Evolutionary conservation across 345 rosid species (phyloP), one percentile per base, ranked within the genome.

Genomic region (Schrenkiella parvula): DNA sequence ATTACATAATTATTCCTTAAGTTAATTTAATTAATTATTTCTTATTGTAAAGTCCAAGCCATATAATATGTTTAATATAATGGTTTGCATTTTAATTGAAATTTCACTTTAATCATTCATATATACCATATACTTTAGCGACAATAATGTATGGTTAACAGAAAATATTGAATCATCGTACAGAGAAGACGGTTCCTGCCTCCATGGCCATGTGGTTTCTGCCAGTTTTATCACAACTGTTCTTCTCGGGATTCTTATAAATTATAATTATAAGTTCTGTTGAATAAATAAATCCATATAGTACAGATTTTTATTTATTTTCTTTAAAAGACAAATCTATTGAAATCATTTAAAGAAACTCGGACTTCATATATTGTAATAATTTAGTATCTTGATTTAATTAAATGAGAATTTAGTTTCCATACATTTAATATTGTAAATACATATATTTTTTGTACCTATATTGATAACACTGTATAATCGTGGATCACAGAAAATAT

Each of bases 151-250:
- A 19, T n/a, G n/a, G 28, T 23, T 48, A 39, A 58, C 37, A 37
- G 23, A 64, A 52, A 53, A 28, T 29, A 29, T n/a, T 42, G 55
- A 29, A 63, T 62, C 76, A 71, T 63, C 54, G 52, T 61, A 71
- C 76, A 72, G 70, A 72, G 55, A 62, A 38, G 76, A 71, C 52
- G 44, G 68, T 29, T 71, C 76, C n/a, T n/a, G n/a, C n/a, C n/a
- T n/a, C n/a, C n/a, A 31, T 63, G 63, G 54, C 76, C 76, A 72
- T 63, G 76, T 72, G 76, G 26, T 50, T 72, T 54, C 63, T 72
- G 55, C 76, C 62, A 62, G 52, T 52, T 63, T 29, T 34, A 72
- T 62, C 34, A 63, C 64, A 62, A 63, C 35, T 63, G 55, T 63
- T 72, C 55, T 62, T 72, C 35, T 72, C 4, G 70, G 70, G 64